These are phyloP conservation scores for Coniochaeta prunicola DNA, from an alignment of 2,329 filamentous ascomycete species.

Conservation along the genomic window DNA sequence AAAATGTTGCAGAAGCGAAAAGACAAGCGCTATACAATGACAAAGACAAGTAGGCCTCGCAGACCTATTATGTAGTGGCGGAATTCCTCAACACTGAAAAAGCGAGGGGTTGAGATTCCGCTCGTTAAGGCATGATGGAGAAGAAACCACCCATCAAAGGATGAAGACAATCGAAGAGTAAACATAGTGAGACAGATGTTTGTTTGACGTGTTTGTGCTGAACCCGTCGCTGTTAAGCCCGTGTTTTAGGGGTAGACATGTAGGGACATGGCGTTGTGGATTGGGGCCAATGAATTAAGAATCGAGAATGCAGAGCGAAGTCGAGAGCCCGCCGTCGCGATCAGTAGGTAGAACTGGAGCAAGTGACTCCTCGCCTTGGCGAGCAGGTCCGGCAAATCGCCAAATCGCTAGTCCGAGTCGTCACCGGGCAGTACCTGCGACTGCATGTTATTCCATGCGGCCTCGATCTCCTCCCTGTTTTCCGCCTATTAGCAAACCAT, in stretches of 20 bases:
- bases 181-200: not conserved
- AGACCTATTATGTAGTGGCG: no score
- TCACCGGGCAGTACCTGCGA: constrained; percentile 22
- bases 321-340: no score
- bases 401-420: constrained; percentile 11
- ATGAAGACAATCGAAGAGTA: not conserved
- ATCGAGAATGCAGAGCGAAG: not conserved
- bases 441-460: constrained; percentile 26
- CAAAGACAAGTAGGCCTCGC: not conserved
- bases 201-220: not conserved
- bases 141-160: no score
- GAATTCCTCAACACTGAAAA: no score
- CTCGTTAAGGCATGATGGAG: no score
- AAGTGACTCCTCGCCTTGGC: not conserved
- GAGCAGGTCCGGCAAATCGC: not conserved
- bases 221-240: no score
- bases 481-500: constrained; percentile 4
- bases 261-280: no score
- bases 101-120: no score
- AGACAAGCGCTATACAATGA: no score
- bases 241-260: no score
- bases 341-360: not conserved
- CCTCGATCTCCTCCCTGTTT: constrained; percentile 27
- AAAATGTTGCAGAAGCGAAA: not conserved
- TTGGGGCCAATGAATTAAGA: not conserved